Evolutionary conservation across 192 early-diverging fungal species (phyloP).

Genomic region (Neocallimastix lanati): DNA sequence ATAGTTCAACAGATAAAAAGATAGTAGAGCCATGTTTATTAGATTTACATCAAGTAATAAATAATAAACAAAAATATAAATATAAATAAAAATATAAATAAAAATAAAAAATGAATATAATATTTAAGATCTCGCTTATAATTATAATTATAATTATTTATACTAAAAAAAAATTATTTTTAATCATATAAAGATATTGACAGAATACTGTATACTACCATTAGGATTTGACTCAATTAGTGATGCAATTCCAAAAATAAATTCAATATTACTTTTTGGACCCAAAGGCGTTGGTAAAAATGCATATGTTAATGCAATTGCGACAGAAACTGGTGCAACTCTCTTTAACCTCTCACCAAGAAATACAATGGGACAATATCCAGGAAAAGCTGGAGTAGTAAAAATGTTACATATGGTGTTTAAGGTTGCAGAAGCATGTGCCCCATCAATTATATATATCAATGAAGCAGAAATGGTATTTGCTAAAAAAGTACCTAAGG

Average conservation of each 20-base stretch:
- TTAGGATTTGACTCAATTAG: conserved; percentile 11
- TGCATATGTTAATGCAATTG: conserved; percentile 33
- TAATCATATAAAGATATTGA: conserved; percentile 9
- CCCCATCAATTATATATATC: conserved; percentile 34
- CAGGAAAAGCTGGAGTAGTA: conserved; percentile 25
- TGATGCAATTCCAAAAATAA: conserved; percentile 14
- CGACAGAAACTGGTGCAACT: conserved; percentile 24
- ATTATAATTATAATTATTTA: too few species aligned
- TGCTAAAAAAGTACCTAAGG: conserved; percentile 45
- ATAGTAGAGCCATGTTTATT: conserved; percentile 23
- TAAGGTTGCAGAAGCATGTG: conserved; percentile 37
- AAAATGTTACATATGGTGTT: conserved; percentile 49
- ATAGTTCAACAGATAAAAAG: conserved; percentile 12
- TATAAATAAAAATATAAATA: neutral
- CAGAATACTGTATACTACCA: conserved; percentile 36
- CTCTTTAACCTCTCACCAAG: conserved; percentile 34
- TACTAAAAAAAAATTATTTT: too few species aligned
- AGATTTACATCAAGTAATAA: conserved; percentile 21
- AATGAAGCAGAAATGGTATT: conserved; percentile 40
- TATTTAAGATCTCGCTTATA: too few species aligned
- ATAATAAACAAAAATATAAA: neutral
- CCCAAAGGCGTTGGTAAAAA: conserved; percentile 32
- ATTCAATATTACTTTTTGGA: conserved; percentile 24
- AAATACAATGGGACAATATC: conserved; percentile 36
- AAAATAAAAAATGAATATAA: too few species aligned